Conservation (phyloP, 495 filamentous ascomycete genomes). For the Neurospora sp. region DNA sequence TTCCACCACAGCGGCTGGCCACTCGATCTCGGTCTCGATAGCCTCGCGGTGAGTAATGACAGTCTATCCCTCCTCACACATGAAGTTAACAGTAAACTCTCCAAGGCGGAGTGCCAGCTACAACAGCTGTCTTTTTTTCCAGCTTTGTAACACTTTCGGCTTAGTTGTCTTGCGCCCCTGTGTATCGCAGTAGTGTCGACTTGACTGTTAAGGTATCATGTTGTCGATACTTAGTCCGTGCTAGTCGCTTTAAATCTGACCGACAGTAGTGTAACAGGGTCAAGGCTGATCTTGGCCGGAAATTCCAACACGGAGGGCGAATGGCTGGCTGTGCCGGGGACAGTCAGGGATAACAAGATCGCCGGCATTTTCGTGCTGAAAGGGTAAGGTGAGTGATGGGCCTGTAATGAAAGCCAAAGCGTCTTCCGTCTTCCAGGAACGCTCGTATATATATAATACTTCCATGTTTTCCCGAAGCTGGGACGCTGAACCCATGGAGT, state of each 20-base stretch:
- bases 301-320: not conserved
- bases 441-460: not conserved
- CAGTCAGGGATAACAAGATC: not conserved
- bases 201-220: not conserved
- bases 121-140: not conserved
- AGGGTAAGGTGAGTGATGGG: not conserved
- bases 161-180: not conserved
- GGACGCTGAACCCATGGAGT: not conserved
- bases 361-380: not conserved
- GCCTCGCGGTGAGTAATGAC: not conserved
- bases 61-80: not conserved
- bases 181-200: not conserved
- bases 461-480: not conserved
- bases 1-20: not conserved
- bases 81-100: not conserved
- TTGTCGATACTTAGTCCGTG: not conserved
- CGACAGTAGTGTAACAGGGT: not conserved
- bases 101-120: not conserved
- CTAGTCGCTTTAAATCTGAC: not conserved
- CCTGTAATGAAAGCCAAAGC: not conserved
- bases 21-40: not conserved
- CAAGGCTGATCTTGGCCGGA: not conserved
- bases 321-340: not conserved
- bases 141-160: not conserved
- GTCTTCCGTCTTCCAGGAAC: not conserved